These are phyloP conservation scores for Myxozyma nipponensis DNA, from an alignment of 805 yeast genomes.

Conservation along the genomic window DNA sequence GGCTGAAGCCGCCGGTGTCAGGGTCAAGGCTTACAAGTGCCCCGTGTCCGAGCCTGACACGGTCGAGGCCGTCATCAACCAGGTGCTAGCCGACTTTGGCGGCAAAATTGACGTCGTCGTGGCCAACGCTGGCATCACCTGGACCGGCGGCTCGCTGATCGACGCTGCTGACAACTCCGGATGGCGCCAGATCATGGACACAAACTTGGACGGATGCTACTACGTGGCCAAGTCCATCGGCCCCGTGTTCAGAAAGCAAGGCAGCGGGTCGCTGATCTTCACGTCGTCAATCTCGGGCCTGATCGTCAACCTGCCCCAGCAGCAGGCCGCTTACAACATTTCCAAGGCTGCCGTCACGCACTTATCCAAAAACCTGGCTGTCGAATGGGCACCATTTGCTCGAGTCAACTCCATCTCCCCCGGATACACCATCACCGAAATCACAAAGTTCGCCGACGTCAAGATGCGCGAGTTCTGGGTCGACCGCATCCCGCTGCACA, in stretches of 20 bases:
- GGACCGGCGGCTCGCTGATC: constrained; percentile 21
- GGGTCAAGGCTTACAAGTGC: constrained; percentile 59
- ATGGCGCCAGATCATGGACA: constrained; percentile 18
- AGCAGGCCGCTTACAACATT: constrained; percentile 52
- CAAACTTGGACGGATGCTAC: constrained; percentile 18
- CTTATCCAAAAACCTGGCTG: constrained; percentile 48
- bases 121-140: constrained; percentile 27
- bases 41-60: constrained; percentile 47
- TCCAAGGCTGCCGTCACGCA: constrained; percentile 54
- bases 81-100: constrained; percentile 32
- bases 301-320: constrained; percentile 53
- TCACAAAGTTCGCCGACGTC: constrained; percentile 48
- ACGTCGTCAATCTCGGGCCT: constrained; percentile 53
- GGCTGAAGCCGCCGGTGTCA: constrained; percentile 56
- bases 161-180: constrained; percentile 16
- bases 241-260: constrained; percentile 9
- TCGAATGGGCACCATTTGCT: constrained; percentile 53
- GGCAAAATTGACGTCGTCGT: constrained; percentile 25
- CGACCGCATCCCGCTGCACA: constrained; percentile 46
- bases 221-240: constrained; percentile 69
- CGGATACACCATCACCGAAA: constrained; percentile 51
- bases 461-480: constrained; percentile 51
- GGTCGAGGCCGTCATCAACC: constrained; percentile 48
- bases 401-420: constrained; percentile 51
- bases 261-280: constrained; percentile 37